Conservation (phyloP, 2,329 filamentous ascomycete species). For the Colletotrichum gigasporum region DNA sequence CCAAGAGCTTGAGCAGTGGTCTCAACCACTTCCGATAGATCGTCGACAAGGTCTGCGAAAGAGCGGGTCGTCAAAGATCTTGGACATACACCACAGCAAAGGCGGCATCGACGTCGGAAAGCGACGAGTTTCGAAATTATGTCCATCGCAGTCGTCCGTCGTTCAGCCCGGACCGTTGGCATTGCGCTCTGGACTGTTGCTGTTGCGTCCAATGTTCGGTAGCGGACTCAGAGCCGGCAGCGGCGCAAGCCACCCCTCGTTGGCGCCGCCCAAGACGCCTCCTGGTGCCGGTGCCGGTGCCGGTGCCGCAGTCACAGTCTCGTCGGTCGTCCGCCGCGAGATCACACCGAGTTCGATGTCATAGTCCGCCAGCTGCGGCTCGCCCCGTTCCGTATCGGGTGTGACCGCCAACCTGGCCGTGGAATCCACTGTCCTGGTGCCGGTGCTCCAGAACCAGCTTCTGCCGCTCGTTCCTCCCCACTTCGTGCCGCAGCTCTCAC, state of each 20-base stretch:
- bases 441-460: not conserved
- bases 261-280: not conserved
- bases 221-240: not conserved
- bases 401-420: not conserved
- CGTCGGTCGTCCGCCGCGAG: not conserved
- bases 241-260: not conserved
- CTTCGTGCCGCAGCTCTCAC: not conserved
- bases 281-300: no score
- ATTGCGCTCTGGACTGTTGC: no score
- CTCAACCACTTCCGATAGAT: no score
- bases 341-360: constrained; percentile 16
- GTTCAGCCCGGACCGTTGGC: not conserved
- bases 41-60: no score
- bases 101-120: no score
- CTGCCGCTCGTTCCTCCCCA: not conserved
- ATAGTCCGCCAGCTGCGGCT: constrained; percentile 11
- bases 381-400: constrained; percentile 1
- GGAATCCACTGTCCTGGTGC: not conserved
- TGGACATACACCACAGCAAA: no score
- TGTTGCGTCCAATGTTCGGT: constrained; percentile 6
- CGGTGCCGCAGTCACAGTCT: no score
- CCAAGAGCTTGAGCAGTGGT: no score
- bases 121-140: no score
- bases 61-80: no score
- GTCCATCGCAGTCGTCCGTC: not conserved